Percentiles rank a stretch among this genome's conserved stretches.
Conservation (phyloP, 805 yeast genomes). For the Zygosaccharomyces siamensis region DNA sequence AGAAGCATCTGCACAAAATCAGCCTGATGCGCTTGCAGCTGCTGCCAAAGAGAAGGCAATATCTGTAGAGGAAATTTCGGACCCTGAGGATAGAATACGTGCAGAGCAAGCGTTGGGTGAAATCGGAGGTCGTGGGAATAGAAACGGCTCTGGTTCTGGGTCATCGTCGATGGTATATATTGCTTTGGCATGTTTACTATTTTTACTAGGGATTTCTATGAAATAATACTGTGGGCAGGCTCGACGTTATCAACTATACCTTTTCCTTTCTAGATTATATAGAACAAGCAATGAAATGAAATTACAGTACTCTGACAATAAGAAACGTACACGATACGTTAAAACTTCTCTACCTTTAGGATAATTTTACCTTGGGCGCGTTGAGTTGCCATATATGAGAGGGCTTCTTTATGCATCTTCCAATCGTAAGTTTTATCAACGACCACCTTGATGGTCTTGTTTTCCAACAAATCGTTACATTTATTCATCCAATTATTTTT, state of each 20-base stretch:
- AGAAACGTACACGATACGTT: slow-evolving; percentile 5
- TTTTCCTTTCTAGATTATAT: slow-evolving; percentile 9
- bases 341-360: slow-evolving; percentile 41
- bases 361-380: slow-evolving; percentile 68
- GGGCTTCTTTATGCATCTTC: slow-evolving; percentile 52
- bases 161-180: slow-evolving; percentile 27
- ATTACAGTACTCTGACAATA: neutral
- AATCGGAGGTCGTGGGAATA: slow-evolving; percentile 9
- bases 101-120: slow-evolving; percentile 34
- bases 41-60: slow-evolving; percentile 34
- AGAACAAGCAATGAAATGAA: slow-evolving; percentile 10
- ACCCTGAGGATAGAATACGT: slow-evolving; percentile 68
- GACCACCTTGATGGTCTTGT: slow-evolving; percentile 43
- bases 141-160: slow-evolving; percentile 10
- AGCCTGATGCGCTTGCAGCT: slow-evolving; percentile 27
- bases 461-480: slow-evolving; percentile 44
- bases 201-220: slow-evolving; percentile 31
- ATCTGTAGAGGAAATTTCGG: slow-evolving; percentile 41
- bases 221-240: slow-evolving; percentile 17
- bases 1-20: slow-evolving; percentile 6
- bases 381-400: slow-evolving; percentile 45
- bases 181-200: slow-evolving; percentile 35
- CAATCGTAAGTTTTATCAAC: slow-evolving; percentile 57
- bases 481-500: slow-evolving; percentile 38
- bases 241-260: neutral